Base-by-base conservation (phyloP, 257 asterid species). In the Datura wrightii region DNA sequence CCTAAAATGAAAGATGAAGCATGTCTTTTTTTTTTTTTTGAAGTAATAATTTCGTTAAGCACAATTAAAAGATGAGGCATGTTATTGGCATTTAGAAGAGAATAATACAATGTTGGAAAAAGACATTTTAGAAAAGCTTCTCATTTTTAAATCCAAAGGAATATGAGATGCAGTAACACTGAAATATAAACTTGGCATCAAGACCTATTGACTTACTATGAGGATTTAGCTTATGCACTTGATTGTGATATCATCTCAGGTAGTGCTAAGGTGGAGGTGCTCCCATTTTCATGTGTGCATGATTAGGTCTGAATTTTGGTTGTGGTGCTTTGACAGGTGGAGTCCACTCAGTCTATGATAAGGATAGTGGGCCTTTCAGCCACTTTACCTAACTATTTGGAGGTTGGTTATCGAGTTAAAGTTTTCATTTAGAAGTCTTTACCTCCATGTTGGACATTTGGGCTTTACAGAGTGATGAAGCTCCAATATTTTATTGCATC, bases 331-430 rank as follows among this genome's bases (percentile, higher is more conserved):
- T 83, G 85, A 79, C 97, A 94, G 99, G 99, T 96, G 69, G 99
- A 96, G 89, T 93, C 98, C 83, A 91, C 98, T 16, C 99, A 96
- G 88, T 92, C 97, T 87, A 96, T 96, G 99, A 96, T 96, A 50
- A 98, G 99, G 78, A 94, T 96, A 42, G 99, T 96, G 84, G 99
- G 99, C 83, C 98, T 96, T 87, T 96, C 99, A 86, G 99, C 99
- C 84, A 96, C 98, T 59, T 89, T 96, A 71, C 99, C 99, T 84
- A 94, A 94, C 86, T 96, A 96, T 90, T 88, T 94, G 88, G 98
- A 96, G 99, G 99, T 96, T 85, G 69, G 69, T 79, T 81, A 34
- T 86, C 80, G 59, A 59, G 83, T 89, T 86, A 37, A 72, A 46
- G n/a, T 80, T 44, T 36, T 83, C 76, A 58, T 54, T 81, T 72